phyloP scores from a whole-genome alignment of 2,329 filamentous ascomycete genomes.

The Diaporthe capsici region DNA sequence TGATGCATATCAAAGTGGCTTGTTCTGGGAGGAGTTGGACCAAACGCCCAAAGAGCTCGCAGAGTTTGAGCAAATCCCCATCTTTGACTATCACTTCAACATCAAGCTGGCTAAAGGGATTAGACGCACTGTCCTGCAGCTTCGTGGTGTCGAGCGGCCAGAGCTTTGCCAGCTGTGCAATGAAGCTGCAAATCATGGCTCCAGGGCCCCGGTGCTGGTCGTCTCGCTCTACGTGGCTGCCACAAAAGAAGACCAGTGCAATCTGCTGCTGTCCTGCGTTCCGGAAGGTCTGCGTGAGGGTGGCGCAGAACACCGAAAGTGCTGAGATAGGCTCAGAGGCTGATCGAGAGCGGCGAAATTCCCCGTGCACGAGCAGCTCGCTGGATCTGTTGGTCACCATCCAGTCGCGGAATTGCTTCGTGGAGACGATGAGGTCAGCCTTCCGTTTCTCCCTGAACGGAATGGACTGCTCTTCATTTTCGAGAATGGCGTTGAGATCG shows the following conservation, averaged over 20 bases:
- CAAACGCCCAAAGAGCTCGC: background rate
- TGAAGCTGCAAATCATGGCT: constrained; percentile 9
- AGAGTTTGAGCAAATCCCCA: background rate
- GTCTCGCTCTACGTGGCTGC: background rate
- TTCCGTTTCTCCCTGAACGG: constrained; percentile 6
- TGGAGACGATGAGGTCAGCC: constrained; percentile 5
- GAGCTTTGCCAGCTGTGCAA: background rate
- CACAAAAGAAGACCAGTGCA: constrained; percentile 5
- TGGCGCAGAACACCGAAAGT: background rate
- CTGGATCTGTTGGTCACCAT: background rate
- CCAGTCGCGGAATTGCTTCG: constrained; percentile 5
- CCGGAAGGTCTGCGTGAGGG: background rate
- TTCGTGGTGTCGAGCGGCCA: background rate
- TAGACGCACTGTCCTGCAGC: no score
- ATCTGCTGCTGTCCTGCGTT: background rate
- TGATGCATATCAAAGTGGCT: background rate
- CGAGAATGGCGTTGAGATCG: background rate
- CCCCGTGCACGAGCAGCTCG: background rate
- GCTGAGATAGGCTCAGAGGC: background rate
- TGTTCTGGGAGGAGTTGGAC: background rate
- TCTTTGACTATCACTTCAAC: background rate
- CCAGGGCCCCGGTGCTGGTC: background rate
- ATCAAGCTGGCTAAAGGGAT: background rate
- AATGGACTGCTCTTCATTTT: background rate
- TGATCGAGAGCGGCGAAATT: background rate